phyloP scores from a whole-genome alignment of 1,284 basidiomycete species.

The Boletus holoroseus region DNA sequence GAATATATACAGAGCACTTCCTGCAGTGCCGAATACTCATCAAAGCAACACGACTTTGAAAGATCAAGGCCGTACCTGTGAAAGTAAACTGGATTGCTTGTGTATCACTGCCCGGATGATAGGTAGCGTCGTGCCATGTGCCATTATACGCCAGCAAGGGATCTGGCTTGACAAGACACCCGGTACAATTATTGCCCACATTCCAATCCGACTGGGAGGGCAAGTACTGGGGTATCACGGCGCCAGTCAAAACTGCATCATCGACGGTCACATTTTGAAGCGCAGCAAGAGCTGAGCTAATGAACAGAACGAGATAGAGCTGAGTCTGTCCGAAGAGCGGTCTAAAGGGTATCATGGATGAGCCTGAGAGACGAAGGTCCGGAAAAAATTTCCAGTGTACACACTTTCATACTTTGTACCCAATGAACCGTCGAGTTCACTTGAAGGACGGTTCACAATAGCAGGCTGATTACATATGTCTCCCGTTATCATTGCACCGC shows the following conservation, averaged over 20 bases:
- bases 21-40: neutral
- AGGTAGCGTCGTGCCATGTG: conserved; percentile 23
- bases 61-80: conserved; percentile 1
- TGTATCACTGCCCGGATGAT: fast-evolving
- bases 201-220: neutral
- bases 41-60: neutral
- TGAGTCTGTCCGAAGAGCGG: neutral
- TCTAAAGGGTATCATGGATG: neutral
- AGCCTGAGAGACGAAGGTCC: neutral
- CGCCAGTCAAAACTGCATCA: conserved; percentile 9
- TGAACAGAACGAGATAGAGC: neutral
- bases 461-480: too few species aligned
- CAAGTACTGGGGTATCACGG: conserved; percentile 7
- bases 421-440: too few species aligned
- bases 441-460: too few species aligned
- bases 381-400: neutral
- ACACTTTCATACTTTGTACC: too few species aligned
- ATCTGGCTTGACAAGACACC: neutral
- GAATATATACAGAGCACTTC: conserved; percentile 22
- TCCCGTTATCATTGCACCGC: too few species aligned
- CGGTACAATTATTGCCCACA: neutral
- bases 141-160: conserved; percentile 3
- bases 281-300: neutral
- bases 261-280: conserved; percentile 23
- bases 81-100: conserved; percentile 15